A percentile compares a stretch with the other conserved stretches of the same genome.
Evolutionary conservation across 75 land plant genomes (phyloP).

Genomic region (Pinus albicaulis): DNA sequence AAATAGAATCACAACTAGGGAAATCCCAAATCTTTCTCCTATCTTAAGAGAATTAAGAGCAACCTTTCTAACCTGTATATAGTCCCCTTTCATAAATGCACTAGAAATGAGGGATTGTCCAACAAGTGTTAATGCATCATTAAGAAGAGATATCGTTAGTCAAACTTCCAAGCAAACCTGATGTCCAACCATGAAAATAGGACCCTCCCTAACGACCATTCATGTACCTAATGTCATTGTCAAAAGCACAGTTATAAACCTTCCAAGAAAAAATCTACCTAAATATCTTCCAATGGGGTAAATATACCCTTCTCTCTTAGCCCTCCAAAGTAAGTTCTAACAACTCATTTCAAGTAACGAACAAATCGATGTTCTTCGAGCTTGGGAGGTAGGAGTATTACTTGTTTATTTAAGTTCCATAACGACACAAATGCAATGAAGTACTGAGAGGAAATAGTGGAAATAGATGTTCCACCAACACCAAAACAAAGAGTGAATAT

Average conservation of each 20-base stretch:
- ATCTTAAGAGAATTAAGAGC: conserved; percentile 65
- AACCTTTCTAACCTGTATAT: conserved; percentile 55
- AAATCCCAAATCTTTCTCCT: conserved; percentile 59
- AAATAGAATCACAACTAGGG: conserved; percentile 55
- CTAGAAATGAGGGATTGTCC: conserved; percentile 92
- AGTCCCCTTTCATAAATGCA: conserved; percentile 63
- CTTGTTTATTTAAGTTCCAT: conserved; percentile 59
- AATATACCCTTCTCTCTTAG: too few species aligned
- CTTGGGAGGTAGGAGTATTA: conserved; percentile 69
- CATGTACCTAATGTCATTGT: conserved; percentile 88
- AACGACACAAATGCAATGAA: conserved; percentile 58
- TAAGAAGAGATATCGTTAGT: conserved; percentile 88
- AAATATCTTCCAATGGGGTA: too few species aligned
- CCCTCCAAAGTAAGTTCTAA: too few species aligned
- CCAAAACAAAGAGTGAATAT: conserved; percentile 66
- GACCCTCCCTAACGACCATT: conserved; percentile 95
- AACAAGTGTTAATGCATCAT: conserved; percentile 88
- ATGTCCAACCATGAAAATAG: conserved; percentile 93
- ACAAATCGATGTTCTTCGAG: conserved; percentile 58
- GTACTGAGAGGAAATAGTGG: conserved; percentile 89
- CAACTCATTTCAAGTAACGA: conserved; percentile 54
- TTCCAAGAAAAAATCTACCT: conserved; percentile 35
- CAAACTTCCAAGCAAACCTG: conserved; percentile 90
- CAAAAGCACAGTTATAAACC: conserved; percentile 65
- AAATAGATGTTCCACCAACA: conserved; percentile 78